Evolutionary conservation across 495 filamentous ascomycete species (phyloP).

Genomic region (Aspergillus mulundensis): DNA sequence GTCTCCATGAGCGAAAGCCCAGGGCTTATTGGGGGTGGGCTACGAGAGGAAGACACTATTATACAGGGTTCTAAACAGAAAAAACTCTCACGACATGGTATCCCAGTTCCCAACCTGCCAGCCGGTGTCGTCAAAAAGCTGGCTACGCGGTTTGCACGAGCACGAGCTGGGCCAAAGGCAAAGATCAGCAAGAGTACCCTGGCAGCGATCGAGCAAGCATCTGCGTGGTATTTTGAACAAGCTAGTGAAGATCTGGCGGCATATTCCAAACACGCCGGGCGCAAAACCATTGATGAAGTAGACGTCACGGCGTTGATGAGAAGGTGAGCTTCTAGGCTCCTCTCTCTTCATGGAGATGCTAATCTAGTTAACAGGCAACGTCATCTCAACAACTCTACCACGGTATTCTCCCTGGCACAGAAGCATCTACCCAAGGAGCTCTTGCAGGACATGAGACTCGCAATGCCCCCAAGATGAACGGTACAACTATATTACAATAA

Average conservation of each 20-base stretch:
- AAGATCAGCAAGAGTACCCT: constrained; percentile 70
- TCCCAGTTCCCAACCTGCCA: constrained; percentile 71
- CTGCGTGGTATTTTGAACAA: constrained; percentile 88
- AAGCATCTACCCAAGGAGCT: constrained; percentile 78
- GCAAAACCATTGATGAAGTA: constrained; percentile 80
- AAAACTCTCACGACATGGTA: constrained; percentile 67
- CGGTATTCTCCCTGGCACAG: constrained; percentile 78
- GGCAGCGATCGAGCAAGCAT: constrained; percentile 68
- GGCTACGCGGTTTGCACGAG: constrained; percentile 64
- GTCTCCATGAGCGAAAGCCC: constrained; percentile 35
- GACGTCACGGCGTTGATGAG: constrained; percentile 79
- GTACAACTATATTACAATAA: constrained; percentile 14
- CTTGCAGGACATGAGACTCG: constrained; percentile 74
- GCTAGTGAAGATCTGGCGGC: constrained; percentile 69
- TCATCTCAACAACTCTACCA: constrained; percentile 64
- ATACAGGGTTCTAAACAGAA: constrained; percentile 37
- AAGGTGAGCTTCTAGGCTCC: constrained; percentile 49
- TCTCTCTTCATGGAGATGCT: constrained; percentile 20
- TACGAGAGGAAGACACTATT: constrained; percentile 34
- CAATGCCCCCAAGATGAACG: constrained; percentile 51
- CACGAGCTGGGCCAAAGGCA: constrained; percentile 53
- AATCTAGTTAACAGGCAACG: constrained; percentile 65
- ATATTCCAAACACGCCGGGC: constrained; percentile 76
- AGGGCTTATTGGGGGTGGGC: constrained; percentile 38
- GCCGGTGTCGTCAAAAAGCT: constrained; percentile 67